These are phyloP conservation scores for Cladophialophora exuberans DNA, from an alignment of 2,329 filamentous ascomycete genomes.

Conservation along the genomic window DNA sequence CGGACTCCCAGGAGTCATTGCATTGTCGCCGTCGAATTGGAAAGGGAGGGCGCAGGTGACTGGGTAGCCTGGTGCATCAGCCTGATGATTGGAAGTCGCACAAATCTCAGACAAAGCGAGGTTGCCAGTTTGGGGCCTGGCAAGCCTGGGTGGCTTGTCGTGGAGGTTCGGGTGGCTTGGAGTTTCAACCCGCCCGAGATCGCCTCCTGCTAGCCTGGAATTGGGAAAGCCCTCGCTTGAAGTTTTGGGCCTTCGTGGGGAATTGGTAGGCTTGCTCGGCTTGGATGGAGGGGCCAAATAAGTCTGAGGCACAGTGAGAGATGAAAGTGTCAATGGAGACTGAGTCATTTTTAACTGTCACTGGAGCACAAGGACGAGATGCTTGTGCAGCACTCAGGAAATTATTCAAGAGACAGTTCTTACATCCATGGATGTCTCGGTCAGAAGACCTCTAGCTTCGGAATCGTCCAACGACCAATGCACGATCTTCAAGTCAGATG, in stretches of 20 bases:
- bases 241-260: constrained; percentile 10
- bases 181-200: constrained; percentile 10
- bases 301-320: not conserved
- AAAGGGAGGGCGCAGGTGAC: constrained; percentile 25
- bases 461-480: not conserved
- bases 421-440: not conserved
- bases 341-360: too few species aligned
- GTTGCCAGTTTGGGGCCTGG: not conserved
- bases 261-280: not conserved
- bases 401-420: too few species aligned
- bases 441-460: constrained; percentile 2
- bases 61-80: constrained; percentile 4
- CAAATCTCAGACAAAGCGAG: constrained; percentile 14
- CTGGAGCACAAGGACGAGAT: not conserved
- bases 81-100: constrained; percentile 13
- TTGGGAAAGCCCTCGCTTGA: not conserved
- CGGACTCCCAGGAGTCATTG: constrained; percentile 9
- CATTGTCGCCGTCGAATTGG: constrained; percentile 8
- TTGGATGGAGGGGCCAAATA: not conserved
- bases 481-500: not conserved
- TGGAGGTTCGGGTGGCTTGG: constrained; percentile 1
- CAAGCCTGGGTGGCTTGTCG: constrained; percentile 1
- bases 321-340: not conserved
- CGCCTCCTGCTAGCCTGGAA: constrained; percentile 1
- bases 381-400: not conserved